phyloP scores from a whole-genome alignment of 495 filamentous ascomycete genomes.

The Trichoderma gamsii region DNA sequence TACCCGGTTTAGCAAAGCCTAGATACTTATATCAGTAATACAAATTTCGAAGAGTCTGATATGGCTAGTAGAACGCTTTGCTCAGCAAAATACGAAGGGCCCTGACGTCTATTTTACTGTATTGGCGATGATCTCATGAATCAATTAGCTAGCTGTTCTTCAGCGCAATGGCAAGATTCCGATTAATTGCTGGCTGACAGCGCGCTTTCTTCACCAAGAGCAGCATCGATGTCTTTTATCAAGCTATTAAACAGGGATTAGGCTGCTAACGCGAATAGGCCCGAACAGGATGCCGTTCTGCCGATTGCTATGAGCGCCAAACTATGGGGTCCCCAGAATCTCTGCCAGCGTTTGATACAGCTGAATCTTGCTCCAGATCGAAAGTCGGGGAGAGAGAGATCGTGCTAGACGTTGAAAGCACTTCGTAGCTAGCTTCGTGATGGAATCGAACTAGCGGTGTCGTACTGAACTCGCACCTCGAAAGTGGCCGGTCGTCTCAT shows the following conservation, averaged over 20 bases:
- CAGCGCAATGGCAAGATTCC: too few species aligned
- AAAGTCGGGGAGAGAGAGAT: background rate
- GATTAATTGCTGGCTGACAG: too few species aligned
- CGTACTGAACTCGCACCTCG: background rate
- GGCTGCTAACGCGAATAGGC: background rate
- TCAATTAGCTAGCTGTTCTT: too few species aligned
- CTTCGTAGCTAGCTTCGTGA: background rate
- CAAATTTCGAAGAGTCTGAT: too few species aligned
- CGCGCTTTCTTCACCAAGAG: too few species aligned
- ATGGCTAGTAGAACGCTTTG: too few species aligned
- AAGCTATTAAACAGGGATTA: background rate
- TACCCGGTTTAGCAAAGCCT: too few species aligned
- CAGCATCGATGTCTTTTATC: too few species aligned
- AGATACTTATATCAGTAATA: too few species aligned
- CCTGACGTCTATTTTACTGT: too few species aligned
- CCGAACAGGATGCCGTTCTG: background rate
- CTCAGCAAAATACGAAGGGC: too few species aligned
- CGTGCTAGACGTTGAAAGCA: background rate
- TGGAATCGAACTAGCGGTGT: background rate
- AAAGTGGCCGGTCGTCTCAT: background rate
- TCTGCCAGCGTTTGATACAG: background rate
- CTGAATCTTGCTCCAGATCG: background rate
- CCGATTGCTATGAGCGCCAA: background rate
- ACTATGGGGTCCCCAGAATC: constrained; percentile 6
- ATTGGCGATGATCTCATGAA: too few species aligned